Base-by-base conservation (phyloP, 352 stramenopile species). In the Globisporangium uncinulatum region DNA sequence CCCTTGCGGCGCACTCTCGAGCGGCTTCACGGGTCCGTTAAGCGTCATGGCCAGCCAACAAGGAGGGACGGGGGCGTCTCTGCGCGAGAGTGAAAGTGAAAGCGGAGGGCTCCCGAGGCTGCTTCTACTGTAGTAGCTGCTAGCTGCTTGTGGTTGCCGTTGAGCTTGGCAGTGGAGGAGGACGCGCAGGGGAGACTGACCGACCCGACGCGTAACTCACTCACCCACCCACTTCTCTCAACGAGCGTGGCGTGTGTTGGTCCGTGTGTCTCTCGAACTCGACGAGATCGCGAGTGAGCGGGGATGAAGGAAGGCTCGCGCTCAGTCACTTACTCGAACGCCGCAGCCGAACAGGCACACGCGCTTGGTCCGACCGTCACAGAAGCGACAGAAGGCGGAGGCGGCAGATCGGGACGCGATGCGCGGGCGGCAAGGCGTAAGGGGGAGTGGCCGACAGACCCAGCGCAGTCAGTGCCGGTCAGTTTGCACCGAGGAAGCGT, bases 21-120 rank as follows among this genome's bases (percentile, higher is more conserved):
- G 71, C 62, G 74, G 72, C 65, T 80, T 76, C 6, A 83, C 63
- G 39, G 63, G 70, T 6, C 66, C 73, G 43, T 61, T 67, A 49
- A 82, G 70, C 57, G 70, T 80, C 73, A 80, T 83, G 61, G 10
- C 7, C 42, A 5, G 41, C 17, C 15, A 7, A 9, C 42, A 1
- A 13, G 13, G 6, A 19, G 24, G 24, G 24, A 29, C 2, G 24
- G 24, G 24, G 24, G 24, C 24, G 42, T 29, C 34, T 39, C 34
- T 39, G 34, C 34, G 42, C 17, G 42, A 20, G 15, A 46, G 20
- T 21, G 6, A 46, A 21, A 46, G 41, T 6, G 11, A 24, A 10
- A 13, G 15, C 6, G 17, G 42, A n/a, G 9, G 2, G 39, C 15
- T 42, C 10, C 10, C 39, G 39, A 44, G 34, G 34, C 34, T 8